A percentile compares a stretch with the other conserved stretches of the same genome.
phyloP scores from a whole-genome alignment of 768 basidiomycete species.

The Suillus americanus region DNA sequence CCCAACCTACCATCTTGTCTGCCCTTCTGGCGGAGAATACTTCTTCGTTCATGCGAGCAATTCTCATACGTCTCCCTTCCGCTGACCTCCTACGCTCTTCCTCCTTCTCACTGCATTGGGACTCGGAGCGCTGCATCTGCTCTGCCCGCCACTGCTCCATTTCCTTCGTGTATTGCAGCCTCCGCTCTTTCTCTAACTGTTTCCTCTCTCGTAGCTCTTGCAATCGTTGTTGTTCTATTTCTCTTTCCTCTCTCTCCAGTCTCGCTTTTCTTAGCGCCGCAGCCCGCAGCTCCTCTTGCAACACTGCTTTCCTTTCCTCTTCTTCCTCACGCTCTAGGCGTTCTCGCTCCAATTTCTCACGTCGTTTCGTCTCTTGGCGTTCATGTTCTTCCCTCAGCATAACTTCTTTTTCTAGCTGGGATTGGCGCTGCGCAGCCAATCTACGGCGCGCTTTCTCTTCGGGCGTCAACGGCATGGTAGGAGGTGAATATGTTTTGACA shows the following conservation, averaged over 20 bases:
- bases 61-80: conserved; percentile 38
- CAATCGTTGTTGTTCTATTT: conserved; percentile 45
- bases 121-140: conserved; percentile 44
- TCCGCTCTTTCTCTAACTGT: conserved; percentile 44
- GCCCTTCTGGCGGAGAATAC: conserved; percentile 41
- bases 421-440: conserved; percentile 21
- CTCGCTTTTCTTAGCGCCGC: conserved; percentile 33
- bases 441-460: conserved; percentile 26
- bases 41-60: conserved; percentile 45
- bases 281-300: conserved; percentile 44
- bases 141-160: conserved; percentile 54
- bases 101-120: conserved; percentile 44
- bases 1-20: conserved; percentile 53
- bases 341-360: conserved; percentile 13
- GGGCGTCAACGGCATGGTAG: conserved; percentile 16
- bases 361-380: conserved; percentile 39
- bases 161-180: conserved; percentile 49
- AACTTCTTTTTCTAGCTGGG: conserved; percentile 40
- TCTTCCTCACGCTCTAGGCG: conserved; percentile 41
- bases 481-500: conserved; percentile 11
- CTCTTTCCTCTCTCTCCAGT: conserved; percentile 39
- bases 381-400: conserved; percentile 45
- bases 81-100: conserved; percentile 42
- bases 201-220: conserved; percentile 49
- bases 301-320: conserved; percentile 37